Conservation (phyloP, 805 yeast species). For the Candida methanosorbosa region DNA sequence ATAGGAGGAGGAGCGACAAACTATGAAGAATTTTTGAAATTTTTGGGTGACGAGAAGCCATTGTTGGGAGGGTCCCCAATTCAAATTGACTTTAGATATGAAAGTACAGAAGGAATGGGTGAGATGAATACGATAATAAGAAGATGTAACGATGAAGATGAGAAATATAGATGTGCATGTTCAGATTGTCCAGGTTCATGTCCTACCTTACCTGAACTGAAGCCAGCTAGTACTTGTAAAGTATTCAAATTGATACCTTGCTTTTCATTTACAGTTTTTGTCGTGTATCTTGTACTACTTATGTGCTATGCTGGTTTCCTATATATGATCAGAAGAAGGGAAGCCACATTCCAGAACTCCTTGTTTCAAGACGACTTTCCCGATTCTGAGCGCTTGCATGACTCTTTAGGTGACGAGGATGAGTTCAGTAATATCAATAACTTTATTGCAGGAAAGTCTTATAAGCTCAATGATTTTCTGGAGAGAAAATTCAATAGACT, state of each 20-base stretch:
- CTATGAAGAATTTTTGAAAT: slow-evolving; percentile 66
- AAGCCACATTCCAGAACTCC: slow-evolving; percentile 2
- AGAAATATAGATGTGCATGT: slow-evolving; percentile 71
- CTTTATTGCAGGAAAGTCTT: slow-evolving; percentile 18
- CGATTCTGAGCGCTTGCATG: slow-evolving; percentile 3
- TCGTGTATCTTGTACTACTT: slow-evolving; percentile 31
- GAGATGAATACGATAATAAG: slow-evolving; percentile 20
- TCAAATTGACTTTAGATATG: slow-evolving; percentile 71
- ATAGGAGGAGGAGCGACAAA: slow-evolving; percentile 95
- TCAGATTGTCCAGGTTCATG: slow-evolving; percentile 82
- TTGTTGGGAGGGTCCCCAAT: slow-evolving; percentile 92
- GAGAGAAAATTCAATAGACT: slow-evolving; percentile 39
- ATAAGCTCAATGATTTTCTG: slow-evolving; percentile 37
- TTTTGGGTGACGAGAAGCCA: slow-evolving; percentile 92
- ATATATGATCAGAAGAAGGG: slow-evolving; percentile 1
- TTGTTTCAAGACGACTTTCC: slow-evolving; percentile 10
- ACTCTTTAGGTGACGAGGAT: slow-evolving; percentile 16
- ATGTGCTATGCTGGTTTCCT: slow-evolving; percentile 5
- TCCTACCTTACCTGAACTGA: slow-evolving; percentile 51
- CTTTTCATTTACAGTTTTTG: slow-evolving; percentile 54
- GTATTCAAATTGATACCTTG: slow-evolving; percentile 61
- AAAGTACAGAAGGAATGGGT: slow-evolving; percentile 14
- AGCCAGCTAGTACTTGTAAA: slow-evolving; percentile 33
- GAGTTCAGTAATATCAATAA: slow-evolving; percentile 15
- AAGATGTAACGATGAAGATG: slow-evolving; percentile 50